Evolutionary conservation across 208 protist genomes (phyloP).

Genomic region (Balamuthia mandrillaris): DNA sequence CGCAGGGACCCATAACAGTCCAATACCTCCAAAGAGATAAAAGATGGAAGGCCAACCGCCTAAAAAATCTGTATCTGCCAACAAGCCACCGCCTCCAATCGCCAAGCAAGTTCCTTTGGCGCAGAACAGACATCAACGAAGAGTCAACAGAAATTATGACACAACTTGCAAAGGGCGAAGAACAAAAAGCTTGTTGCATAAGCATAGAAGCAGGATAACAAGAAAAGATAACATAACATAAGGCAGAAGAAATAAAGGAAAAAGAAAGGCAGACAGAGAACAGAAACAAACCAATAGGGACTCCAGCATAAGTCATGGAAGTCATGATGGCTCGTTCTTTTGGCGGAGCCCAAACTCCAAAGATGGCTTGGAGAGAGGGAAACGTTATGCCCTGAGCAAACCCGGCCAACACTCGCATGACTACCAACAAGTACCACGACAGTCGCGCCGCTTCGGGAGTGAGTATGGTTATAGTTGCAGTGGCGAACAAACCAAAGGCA

Average conservation of each 20-base stretch:
- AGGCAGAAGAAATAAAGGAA: too few relatives aligned
- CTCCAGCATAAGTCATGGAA: conserved; percentile 12
- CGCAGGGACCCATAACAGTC: neutral
- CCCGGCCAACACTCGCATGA: neutral
- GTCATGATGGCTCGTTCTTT: conserved; percentile 7
- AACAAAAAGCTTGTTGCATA: too few relatives aligned
- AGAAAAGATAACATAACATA: too few relatives aligned
- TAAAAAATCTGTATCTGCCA: neutral
- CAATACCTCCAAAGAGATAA: conserved; percentile 5
- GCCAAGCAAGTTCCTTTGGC: too few relatives aligned
- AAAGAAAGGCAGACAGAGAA: too few relatives aligned
- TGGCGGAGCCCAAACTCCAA: conserved; percentile 16
- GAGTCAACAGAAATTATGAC: too few relatives aligned
- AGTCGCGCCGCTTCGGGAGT: neutral
- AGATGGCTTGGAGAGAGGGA: conserved; percentile 31
- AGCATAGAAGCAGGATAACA: too few relatives aligned
- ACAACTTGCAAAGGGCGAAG: too few relatives aligned
- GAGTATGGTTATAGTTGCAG: neutral
- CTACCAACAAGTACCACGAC: neutral
- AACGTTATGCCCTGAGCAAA: conserved; percentile 7
- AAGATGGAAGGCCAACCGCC: conserved; percentile 14
- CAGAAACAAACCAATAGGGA: neutral
- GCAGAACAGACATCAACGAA: too few relatives aligned
- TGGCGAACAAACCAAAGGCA: neutral
- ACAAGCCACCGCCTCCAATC: neutral